These are phyloP conservation scores for Aspergillus homomorphus DNA, from an alignment of 495 filamentous ascomycete species.

Conservation along the genomic window DNA sequence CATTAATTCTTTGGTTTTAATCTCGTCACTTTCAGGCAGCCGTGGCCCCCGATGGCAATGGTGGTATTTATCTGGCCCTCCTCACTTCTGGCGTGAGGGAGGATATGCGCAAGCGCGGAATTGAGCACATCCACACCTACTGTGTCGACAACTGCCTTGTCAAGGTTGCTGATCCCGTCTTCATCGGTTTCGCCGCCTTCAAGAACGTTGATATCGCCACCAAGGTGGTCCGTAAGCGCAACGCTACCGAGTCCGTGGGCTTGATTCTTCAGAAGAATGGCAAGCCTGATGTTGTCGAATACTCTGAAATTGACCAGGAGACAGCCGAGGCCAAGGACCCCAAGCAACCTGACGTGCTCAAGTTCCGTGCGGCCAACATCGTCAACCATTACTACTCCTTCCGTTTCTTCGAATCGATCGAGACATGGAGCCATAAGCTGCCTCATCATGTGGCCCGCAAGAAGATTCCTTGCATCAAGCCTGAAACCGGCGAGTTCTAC, in stretches of 20 bases:
- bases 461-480: conserved; percentile 91
- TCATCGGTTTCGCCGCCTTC: conserved; percentile 88
- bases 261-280: conserved; percentile 94
- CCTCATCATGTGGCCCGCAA: conserved; percentile 96
- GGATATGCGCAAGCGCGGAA: conserved; percentile 84
- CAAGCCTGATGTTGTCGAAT: conserved; percentile 96
- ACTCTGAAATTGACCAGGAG: conserved; percentile 90
- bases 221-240: conserved; percentile 97
- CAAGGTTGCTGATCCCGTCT: conserved; percentile 92
- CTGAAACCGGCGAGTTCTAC: conserved; percentile 68
- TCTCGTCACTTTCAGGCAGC: conserved; percentile 54
- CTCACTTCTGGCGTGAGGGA: conserved; percentile 75
- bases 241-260: conserved; percentile 93
- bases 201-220: conserved; percentile 94
- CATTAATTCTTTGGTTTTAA: neutral
- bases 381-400: conserved; percentile 99
- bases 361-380: conserved; percentile 97
- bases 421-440: conserved; percentile 76
- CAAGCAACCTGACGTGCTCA: conserved; percentile 77
- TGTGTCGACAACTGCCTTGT: conserved; percentile 99
- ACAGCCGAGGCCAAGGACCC: conserved; percentile 86
- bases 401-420: conserved; percentile 86
- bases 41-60: conserved; percentile 97
- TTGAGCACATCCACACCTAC: conserved; percentile 95
- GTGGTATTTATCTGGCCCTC: conserved; percentile 92